Base-by-base conservation (phyloP, 805 yeast genomes). In the Candida verbasci region DNA sequence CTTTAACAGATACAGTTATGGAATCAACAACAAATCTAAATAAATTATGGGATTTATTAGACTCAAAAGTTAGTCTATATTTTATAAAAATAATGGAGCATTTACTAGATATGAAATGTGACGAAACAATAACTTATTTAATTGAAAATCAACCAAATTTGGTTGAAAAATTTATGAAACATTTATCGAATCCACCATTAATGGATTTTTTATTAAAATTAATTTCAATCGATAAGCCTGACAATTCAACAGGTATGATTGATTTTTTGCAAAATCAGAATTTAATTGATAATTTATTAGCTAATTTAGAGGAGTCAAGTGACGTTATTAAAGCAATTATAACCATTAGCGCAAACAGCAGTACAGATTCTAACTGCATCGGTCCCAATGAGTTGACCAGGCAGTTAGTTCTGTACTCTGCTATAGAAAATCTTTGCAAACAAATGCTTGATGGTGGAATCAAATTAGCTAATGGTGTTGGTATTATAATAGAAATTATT, bases 81-180 rank as follows among this genome's bases (percentile, higher is more conserved):
- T 87, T 93, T 60, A 86, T 91, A 78, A 89, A 86, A 58, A 85
- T 89, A 44, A 86, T 85, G 66, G 97, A 91, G 49, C 72, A 67
- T 40, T 54, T 68, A 43, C 50, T 68, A 37, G 74, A 68, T 48
- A 66, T 68, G 74, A 67, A 68, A 46, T 65, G 71, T 46, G 74
- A 67, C 42, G 72, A 68, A 40, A 66, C 68, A 71, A 61, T 68
- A 29, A 53, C 68, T 16, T 65, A 63, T 42, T 53, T 68, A 24
- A 64, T 68, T 37, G 71, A 65, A 31, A 63, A 64, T 46, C 72
- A 68, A 48, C 60, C 68, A 16, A 47, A 52, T 16, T 48, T 68
- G 35, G 72, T 68, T 20, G 59, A 57, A 17, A 65, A 63, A 43
- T 68, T 68, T 47, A 59, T 62, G 48, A 64, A 62, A 34, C 72